A percentile compares a stretch with the other conserved stretches of the same genome.
phyloP scores from a whole-genome alignment of 148 eudicot species.

The Amaranthus palmeri region DNA sequence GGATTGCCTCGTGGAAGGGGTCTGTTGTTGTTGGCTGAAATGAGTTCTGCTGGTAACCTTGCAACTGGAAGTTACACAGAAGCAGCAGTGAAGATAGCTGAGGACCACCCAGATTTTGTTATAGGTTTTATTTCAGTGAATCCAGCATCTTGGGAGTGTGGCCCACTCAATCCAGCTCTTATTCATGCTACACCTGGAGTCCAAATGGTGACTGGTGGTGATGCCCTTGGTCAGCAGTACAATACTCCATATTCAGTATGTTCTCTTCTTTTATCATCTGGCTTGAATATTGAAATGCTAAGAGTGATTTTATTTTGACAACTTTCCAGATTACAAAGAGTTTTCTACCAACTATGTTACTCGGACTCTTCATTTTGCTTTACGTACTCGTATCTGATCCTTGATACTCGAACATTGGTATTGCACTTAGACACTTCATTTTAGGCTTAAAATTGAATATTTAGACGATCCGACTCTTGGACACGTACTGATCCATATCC shows the following conservation, averaged over 20 bases:
- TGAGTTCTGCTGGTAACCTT: conserved; percentile 97
- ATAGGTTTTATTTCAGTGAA: conserved; percentile 96
- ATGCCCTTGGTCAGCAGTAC: conserved; percentile 90
- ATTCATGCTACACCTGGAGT: conserved; percentile 98
- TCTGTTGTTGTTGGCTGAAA: conserved; percentile 85
- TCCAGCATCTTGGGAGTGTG: conserved; percentile 89
- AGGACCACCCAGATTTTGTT: conserved; percentile 89
- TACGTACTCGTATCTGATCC: too few species aligned
- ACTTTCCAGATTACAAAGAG: too few species aligned
- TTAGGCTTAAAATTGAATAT: too few species aligned
- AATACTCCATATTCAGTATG: conserved; percentile 89
- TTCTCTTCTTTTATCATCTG: conserved; percentile 4
- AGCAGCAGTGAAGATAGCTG: conserved; percentile 85
- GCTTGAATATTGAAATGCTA: too few species aligned
- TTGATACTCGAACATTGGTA: too few species aligned
- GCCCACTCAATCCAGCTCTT: conserved; percentile 65
- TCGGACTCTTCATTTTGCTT: too few species aligned
- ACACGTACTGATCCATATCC: too few species aligned
- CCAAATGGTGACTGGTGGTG: conserved; percentile 94
- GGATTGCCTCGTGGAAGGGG: conserved; percentile 90
- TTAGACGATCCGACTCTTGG: too few species aligned
- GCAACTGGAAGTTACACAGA: conserved; percentile 95
- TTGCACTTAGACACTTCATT: too few species aligned
- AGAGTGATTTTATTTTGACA: too few species aligned
- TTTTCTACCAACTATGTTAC: too few species aligned